Evolutionary conservation across 2,329 filamentous ascomycete species (phyloP), one percentile per base, ranked within the genome.

Genomic region (Cryphonectria parasitica): DNA sequence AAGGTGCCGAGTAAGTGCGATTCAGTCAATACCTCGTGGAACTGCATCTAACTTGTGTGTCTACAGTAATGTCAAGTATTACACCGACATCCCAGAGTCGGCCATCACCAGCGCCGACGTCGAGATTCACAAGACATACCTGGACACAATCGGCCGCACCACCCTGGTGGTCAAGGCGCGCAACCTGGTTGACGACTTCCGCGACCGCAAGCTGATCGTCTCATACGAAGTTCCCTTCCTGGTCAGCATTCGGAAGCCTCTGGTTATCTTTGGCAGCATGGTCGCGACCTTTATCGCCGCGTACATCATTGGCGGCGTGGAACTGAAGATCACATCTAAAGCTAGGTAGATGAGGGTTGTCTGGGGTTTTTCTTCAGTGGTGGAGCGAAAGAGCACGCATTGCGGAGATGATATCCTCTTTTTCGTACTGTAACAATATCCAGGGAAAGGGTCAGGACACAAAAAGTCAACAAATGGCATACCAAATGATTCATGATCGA

Each of bases 101-200:
- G 84, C 87, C 54, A 85, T 96, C 69, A 84, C 89, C 64, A 85
- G 87, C 64, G 87, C 89, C 36, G 79, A 80, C 1, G 79, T 89
- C 25, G 88, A 87, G 74, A 82, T 91, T n/a, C 89, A 96, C 83
- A 91, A 90, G 81, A 98, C 95, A 0, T 99, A 94, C 82, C 92
- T 99, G 83, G 96, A 99, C 81, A 98, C 96, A 0, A 77, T 95
- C 43, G 96, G 96, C 72, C 92, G 96, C 74, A 97, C 95, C 0
- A 88, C 91, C 0, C 86, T 99, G 72, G 91, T 88, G 66, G 86
- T 99, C 77, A 92, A 91, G 73, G 93, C 94, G 10, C 87, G 90
- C 75, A 98, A 98, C 80, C 84, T 98, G 67, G 93, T 97, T 1
- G 96, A 99, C 76, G 96, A 98, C 75, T 89, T 95, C 77, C 88